Percentiles rank a stretch among this genome's conserved stretches.
phyloP scores from a whole-genome alignment of 2,329 filamentous ascomycete species.

The Pseudocercospora vitis region DNA sequence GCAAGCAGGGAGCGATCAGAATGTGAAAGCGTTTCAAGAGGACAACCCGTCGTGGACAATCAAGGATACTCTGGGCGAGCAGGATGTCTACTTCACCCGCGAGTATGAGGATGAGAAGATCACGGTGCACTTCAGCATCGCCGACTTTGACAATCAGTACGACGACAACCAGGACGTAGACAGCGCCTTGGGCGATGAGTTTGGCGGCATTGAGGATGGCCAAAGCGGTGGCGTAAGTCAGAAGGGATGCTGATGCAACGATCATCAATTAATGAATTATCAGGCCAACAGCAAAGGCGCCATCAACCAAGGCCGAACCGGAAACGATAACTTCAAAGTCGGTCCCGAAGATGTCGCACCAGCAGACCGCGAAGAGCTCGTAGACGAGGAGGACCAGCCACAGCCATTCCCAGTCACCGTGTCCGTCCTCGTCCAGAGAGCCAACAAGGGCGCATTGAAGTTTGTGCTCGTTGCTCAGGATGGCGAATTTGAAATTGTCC shows the following conservation, averaged over 20 bases:
- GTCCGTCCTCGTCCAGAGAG: constrained; percentile 85
- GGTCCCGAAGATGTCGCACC: constrained; percentile 59
- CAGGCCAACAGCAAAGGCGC: constrained; percentile 54
- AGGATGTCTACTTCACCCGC: constrained; percentile 83
- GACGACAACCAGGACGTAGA: constrained; percentile 30
- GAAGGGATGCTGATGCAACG: not conserved
- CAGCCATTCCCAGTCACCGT: constrained; percentile 75
- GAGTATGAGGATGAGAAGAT: constrained; percentile 85
- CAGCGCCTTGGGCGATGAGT: constrained; percentile 50
- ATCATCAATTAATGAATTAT: not conserved
- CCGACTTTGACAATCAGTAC: constrained; percentile 69
- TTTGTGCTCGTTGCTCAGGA: constrained; percentile 86
- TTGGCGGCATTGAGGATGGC: constrained; percentile 40
- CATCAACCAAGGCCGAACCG: constrained; percentile 55
- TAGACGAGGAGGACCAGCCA: constrained; percentile 53
- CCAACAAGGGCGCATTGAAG: constrained; percentile 77
- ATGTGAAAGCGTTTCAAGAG: constrained; percentile 79
- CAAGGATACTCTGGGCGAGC: constrained; percentile 76
- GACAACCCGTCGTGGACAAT: constrained; percentile 74
- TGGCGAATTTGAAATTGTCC: constrained; percentile 82
- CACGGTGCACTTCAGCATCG: constrained; percentile 79
- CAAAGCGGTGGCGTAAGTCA: constrained; percentile 51
- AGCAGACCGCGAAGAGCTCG: constrained; percentile 57
- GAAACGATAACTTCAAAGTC: constrained; percentile 54
- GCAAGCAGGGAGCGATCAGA: constrained; percentile 59